These are phyloP conservation scores for Cercospora canescens DNA, from an alignment of 2,329 filamentous ascomycete species.

Conservation along the genomic window DNA sequence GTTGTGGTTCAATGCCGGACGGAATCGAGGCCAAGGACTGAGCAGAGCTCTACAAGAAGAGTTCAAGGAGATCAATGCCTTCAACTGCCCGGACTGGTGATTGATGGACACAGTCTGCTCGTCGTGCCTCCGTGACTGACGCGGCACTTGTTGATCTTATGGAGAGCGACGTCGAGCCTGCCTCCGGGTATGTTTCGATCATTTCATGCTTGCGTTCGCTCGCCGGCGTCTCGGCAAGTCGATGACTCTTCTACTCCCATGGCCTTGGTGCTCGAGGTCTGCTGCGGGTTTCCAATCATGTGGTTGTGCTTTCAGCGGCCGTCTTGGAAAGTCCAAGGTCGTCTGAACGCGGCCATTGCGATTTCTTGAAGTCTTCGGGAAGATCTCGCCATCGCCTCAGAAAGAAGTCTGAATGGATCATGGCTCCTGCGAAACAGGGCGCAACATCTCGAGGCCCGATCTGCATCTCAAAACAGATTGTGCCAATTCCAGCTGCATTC, in stretches of 20 bases:
- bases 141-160: background rate
- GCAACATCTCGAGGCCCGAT: too few relatives aligned
- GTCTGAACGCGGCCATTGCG: too few relatives aligned
- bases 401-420: too few relatives aligned
- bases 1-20: constrained; percentile 6
- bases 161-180: background rate
- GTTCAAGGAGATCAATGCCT: constrained; percentile 6
- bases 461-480: too few relatives aligned
- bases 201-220: background rate
- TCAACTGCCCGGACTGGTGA: constrained; percentile 12
- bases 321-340: too few relatives aligned
- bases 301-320: too few relatives aligned
- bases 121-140: background rate
- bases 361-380: too few relatives aligned
- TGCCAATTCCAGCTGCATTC: background rate
- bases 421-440: too few relatives aligned
- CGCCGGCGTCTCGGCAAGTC: background rate
- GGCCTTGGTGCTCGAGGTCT: background rate
- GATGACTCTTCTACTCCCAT: background rate
- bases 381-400: too few relatives aligned
- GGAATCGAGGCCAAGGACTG: background rate
- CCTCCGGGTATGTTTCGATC: background rate
- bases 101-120: background rate
- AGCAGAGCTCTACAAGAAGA: background rate
- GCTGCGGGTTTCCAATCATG: too few relatives aligned